These are phyloP conservation scores for Coccinonectria pachysandricola DNA, from an alignment of 2,329 filamentous ascomycete species.

Conservation along the genomic window DNA sequence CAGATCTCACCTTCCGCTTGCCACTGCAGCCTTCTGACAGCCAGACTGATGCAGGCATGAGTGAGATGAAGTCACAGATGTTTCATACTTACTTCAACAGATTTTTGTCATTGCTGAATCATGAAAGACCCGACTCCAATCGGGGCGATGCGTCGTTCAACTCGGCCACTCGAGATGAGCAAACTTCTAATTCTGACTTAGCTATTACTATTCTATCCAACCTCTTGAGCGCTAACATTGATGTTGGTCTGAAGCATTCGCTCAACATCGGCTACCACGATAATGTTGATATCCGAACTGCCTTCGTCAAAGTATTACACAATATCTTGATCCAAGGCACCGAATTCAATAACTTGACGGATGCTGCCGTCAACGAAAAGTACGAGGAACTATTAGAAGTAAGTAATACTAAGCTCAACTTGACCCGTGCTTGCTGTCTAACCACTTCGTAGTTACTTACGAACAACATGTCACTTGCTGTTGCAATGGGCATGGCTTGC, in stretches of 20 bases:
- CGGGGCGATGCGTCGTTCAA: slow-evolving; percentile 20
- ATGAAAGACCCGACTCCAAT: slow-evolving; percentile 37
- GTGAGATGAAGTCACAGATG: slow-evolving; percentile 60
- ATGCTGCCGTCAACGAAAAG: slow-evolving; percentile 57
- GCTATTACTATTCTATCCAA: slow-evolving; percentile 60
- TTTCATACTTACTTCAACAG: slow-evolving; percentile 63
- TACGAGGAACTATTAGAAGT: slow-evolving; percentile 55
- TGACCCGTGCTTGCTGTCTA: neutral
- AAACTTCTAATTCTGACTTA: slow-evolving; percentile 46
- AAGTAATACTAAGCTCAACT: slow-evolving; percentile 1
- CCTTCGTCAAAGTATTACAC: slow-evolving; percentile 59
- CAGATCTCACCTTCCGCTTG: slow-evolving; percentile 54
- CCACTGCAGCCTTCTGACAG: slow-evolving; percentile 56
- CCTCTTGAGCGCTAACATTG: slow-evolving; percentile 59
- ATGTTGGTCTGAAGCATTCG: slow-evolving; percentile 60
- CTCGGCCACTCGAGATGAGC: slow-evolving; percentile 40
- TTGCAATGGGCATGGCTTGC: slow-evolving; percentile 55
- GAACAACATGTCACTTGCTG: slow-evolving; percentile 50
- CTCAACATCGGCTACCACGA: slow-evolving; percentile 62
- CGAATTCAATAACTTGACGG: slow-evolving; percentile 59
- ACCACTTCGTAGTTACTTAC: slow-evolving; percentile 40
- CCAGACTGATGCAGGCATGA: slow-evolving; percentile 55
- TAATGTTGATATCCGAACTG: slow-evolving; percentile 57
- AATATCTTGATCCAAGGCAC: slow-evolving; percentile 64
- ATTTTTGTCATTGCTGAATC: slow-evolving; percentile 55